These are phyloP conservation scores for Stachybotrys chartarum DNA, from an alignment of 2,329 filamentous ascomycete genomes.

Conservation along the genomic window DNA sequence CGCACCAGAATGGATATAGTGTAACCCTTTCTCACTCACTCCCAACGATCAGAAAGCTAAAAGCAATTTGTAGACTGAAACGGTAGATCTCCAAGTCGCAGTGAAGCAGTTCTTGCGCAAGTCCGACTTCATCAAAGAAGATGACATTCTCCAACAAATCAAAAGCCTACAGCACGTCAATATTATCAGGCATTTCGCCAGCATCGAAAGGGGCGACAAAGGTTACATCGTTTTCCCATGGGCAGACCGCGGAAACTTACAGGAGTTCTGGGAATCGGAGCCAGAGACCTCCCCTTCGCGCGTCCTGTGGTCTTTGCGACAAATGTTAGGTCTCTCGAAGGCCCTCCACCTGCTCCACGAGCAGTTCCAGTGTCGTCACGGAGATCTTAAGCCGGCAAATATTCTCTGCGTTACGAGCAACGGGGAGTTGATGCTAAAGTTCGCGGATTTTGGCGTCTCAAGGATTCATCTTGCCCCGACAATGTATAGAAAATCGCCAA, in stretches of 20 bases:
- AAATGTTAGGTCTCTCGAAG: background rate
- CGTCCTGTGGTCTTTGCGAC: background rate
- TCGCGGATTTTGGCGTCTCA: background rate
- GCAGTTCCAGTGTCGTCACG: background rate
- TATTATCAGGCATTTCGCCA: background rate
- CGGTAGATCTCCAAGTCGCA: background rate
- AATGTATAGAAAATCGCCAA: background rate
- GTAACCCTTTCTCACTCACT: background rate
- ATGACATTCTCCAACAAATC: background rate
- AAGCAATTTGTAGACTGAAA: background rate
- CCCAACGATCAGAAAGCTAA: background rate
- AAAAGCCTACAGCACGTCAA: background rate
- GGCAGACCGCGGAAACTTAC: background rate
- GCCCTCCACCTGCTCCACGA: background rate
- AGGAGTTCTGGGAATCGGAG: background rate
- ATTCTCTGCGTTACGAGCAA: background rate
- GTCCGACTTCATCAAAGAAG: background rate
- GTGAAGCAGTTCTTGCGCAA: background rate
- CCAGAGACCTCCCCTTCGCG: background rate
- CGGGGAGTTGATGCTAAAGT: background rate
- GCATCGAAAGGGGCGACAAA: background rate
- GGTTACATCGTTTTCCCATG: background rate
- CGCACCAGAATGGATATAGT: background rate
- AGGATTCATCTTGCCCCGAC: background rate
- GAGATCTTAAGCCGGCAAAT: background rate